A percentile compares a stretch with the other conserved stretches of the same genome.
Evolutionary conservation across 2,329 filamentous ascomycete genomes (phyloP).

Genomic region (Sclerotinia minor): DNA sequence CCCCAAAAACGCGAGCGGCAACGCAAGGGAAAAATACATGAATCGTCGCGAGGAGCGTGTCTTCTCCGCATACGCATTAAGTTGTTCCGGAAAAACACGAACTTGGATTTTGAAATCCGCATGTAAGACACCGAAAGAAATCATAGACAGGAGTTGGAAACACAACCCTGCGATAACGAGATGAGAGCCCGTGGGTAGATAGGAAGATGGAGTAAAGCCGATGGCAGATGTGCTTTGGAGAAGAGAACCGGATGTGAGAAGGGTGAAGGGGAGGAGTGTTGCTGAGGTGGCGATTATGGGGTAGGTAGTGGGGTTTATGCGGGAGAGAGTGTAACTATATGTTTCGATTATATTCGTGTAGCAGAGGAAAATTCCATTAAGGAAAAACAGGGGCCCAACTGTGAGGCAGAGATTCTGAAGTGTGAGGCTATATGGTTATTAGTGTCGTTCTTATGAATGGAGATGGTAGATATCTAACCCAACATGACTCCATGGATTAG

Average conservation of each 20-base stretch:
- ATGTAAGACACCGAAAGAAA: constrained; percentile 4
- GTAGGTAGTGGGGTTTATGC: constrained; percentile 1
- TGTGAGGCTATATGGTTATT: neutral
- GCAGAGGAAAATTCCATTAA: constrained; percentile 1
- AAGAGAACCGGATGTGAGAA: neutral
- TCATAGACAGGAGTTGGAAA: constrained; percentile 4
- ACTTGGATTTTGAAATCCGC: constrained; percentile 5
- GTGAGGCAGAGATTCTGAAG: constrained; percentile 6
- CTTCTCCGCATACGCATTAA: constrained; percentile 7
- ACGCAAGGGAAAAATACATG: constrained; percentile 1
- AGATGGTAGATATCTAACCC: neutral
- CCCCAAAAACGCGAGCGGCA: neutral
- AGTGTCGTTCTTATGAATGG: neutral
- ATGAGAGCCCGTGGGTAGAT: neutral
- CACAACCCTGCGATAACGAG: neutral
- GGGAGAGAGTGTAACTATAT: neutral
- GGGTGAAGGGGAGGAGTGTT: neutral
- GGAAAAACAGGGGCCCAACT: constrained; percentile 8
- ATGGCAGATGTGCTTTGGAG: constrained; percentile 2
- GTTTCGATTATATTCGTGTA: constrained; percentile 16
- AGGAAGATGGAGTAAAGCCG: neutral
- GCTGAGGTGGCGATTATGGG: constrained; percentile 1
- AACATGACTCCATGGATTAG: constrained; percentile 20
- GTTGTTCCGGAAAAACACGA: constrained; percentile 3
- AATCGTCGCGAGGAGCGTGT: neutral